Evolutionary conservation across 139 green algal genomes (phyloP), one percentile per base, ranked within the genome.

Genomic region (Chlorella sorokiniana): DNA sequence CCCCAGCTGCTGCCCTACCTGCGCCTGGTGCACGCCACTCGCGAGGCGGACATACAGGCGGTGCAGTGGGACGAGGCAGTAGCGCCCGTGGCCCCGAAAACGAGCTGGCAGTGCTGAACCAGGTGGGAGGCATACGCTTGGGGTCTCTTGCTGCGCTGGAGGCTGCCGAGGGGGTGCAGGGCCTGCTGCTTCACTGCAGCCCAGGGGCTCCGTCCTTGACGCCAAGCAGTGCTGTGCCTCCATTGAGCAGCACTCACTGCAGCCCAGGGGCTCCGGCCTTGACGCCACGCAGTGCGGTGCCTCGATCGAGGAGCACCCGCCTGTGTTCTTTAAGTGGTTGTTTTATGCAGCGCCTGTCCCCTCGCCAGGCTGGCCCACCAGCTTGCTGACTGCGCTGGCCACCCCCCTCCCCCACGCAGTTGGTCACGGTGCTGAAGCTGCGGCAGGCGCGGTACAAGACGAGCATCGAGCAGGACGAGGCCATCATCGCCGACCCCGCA

Each of bases 1-100:
- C 61, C 87, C 14, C 71, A 85, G 33, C 86, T 98, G 85, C 81
- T 98, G 76, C 90, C 94, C 18, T 97, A 94, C 86, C 72, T 98
- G 84, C 86, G 91, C 9, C 83, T 98, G 29, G 92, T 90, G 6
- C 83, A 91, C 70, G 90, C 92, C 27, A 89, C 42, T 48, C 92
- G 56, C 33, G 56, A 73, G 22, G 86, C 91, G 64, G 86, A 93
- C 51, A 64, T 87, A 23, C 40, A 54, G n/a, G 64, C 33, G 20
- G 83, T 89, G 31, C 40, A 38, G 25, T 89, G 90, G 68, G 78
- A 77, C 25, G 62, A 84, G 31, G 72, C 81, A 29, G 38, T 73
- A 23, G 65, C 69, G 18, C 84, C 85, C 8, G 67, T 93, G 27
- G 83, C 69, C 54, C 59, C 0, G 83, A 78, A 33, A 87, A 91